These are phyloP conservation scores for Kwoniella sp. DNA, from an alignment of 768 basidiomycete genomes.

Conservation along the genomic window DNA sequence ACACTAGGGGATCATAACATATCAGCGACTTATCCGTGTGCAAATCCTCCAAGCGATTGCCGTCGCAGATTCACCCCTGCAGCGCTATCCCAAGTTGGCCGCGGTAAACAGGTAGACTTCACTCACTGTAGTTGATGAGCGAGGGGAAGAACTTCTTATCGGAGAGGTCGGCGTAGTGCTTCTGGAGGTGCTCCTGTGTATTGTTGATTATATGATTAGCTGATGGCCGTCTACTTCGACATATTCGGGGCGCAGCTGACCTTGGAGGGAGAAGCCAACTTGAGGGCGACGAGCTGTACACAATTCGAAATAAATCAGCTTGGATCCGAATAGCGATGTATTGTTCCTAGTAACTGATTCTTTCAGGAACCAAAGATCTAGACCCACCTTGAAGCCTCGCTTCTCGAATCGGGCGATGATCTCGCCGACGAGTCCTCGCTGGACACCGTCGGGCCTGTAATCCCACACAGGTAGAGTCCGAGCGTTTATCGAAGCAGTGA, in stretches of 20 bases:
- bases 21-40: background rate
- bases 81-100: too few relatives aligned
- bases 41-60: background rate
- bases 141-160: constrained; percentile 95
- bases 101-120: too few relatives aligned
- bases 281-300: constrained; percentile 75
- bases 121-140: constrained; percentile 77
- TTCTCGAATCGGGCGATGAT: constrained; percentile 96
- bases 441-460: constrained; percentile 93
- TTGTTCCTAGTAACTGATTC: too few relatives aligned
- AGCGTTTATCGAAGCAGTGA: background rate
- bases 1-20: constrained; percentile 31
- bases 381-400: constrained; percentile 80
- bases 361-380: too few relatives aligned
- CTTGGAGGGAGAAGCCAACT: constrained; percentile 76
- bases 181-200: constrained; percentile 74
- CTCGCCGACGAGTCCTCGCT: constrained; percentile 89
- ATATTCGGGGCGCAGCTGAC: constrained; percentile 26
- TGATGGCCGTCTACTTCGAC: background rate
- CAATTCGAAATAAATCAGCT: background rate
- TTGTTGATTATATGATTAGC: background rate
- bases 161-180: constrained; percentile 95
- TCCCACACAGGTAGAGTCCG: background rate
- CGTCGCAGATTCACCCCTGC: background rate
- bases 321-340: too few relatives aligned